Base-by-base conservation (phyloP, 2,329 filamentous ascomycete species). In the Fusarium sp. region DNA sequence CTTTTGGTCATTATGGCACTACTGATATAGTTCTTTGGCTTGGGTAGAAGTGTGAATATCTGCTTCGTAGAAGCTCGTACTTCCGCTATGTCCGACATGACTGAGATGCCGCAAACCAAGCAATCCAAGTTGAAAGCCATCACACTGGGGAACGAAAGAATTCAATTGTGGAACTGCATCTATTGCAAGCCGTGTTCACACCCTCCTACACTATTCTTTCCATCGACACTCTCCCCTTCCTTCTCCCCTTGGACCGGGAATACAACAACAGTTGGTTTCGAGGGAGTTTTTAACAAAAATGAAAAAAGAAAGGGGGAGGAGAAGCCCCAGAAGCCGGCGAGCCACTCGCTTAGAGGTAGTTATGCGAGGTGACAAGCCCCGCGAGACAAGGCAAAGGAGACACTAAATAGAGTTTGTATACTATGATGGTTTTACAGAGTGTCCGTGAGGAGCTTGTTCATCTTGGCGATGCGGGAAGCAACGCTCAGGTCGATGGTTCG, bases 401-500 rank as follows among this genome's bases (percentile, higher is more conserved):
- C 22, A 75, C 70, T 72, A 74, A 73, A 70, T 68, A 67, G 58
- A 63, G 64, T 58, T 61, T 58, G 55, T 74, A 68, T 66, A 71
- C 60, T 72, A 69, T 56, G 50, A 40, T 68, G 60, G 55, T 70
- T 94, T 92, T 97, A 99, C 92, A 99, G 87, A 82, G 91, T 88
- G 84, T 99, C 96, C 75, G 88, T 94, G 79, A 99, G 92, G 81
- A 97, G 90, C 91, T 98, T 99, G 93, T 99, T 99, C 89, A 99
- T 93, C 90, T 94, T 97, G 81, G 92, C 88, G 83, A 99, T 91
- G 88, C 95, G 96, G 80, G 92, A 87, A 49, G 95, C 95, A 78
- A 99, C 94, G 83, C 92, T 96, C 75, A 97, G 91, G 84, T 99
- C 96, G 79, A 99, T 97, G 81, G 95, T 98, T 79, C 95, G 92